A percentile compares a stretch with the other conserved stretches of the same genome.
phyloP scores from a whole-genome alignment of 371 early-diverging fungal genomes.

The Parasitella parasitica region DNA sequence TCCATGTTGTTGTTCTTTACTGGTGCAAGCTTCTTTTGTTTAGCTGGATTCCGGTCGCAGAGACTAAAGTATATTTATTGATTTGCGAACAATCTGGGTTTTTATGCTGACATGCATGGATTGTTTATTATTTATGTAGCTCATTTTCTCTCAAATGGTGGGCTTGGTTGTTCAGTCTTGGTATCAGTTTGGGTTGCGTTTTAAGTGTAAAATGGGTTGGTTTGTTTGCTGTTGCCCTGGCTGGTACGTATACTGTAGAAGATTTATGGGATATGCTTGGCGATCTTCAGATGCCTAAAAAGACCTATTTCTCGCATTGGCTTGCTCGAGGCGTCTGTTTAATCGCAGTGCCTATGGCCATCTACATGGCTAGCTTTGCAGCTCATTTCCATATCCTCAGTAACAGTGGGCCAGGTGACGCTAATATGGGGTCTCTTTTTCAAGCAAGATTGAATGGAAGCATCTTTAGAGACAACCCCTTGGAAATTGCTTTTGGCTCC shows the following conservation, averaged over 20 bases:
- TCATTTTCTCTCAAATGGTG: slow-evolving; percentile 87
- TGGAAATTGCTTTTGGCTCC: slow-evolving; percentile 92
- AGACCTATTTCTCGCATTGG: slow-evolving; percentile 77
- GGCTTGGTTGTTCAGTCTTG: slow-evolving; percentile 85
- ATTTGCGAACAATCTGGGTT: neutral
- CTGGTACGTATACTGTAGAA: slow-evolving; percentile 92
- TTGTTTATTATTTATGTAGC: slow-evolving; percentile 33
- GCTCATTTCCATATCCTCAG: slow-evolving; percentile 92
- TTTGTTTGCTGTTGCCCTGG: slow-evolving; percentile 90
- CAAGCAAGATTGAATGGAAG: slow-evolving; percentile 92
- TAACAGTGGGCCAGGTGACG: slow-evolving; percentile 91
- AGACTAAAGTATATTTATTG: slow-evolving; percentile 40
- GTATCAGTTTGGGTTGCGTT: slow-evolving; percentile 90
- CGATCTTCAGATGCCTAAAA: slow-evolving; percentile 70
- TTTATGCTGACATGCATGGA: neutral
- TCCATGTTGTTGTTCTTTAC: slow-evolving; percentile 97
- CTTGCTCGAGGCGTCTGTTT: slow-evolving; percentile 73
- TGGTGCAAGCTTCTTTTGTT: slow-evolving; percentile 70
- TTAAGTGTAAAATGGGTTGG: slow-evolving; percentile 99
- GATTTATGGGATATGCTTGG: slow-evolving; percentile 94
- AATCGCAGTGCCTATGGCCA: slow-evolving; percentile 80
- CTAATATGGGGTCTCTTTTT: slow-evolving; percentile 96
- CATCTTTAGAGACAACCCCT: slow-evolving; percentile 73
- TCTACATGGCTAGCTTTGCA: slow-evolving; percentile 89
- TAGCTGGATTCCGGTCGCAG: slow-evolving; percentile 67